phyloP scores from a whole-genome alignment of 129 eudicot genomes.

The Rutidosis leptorrhynchoides region DNA sequence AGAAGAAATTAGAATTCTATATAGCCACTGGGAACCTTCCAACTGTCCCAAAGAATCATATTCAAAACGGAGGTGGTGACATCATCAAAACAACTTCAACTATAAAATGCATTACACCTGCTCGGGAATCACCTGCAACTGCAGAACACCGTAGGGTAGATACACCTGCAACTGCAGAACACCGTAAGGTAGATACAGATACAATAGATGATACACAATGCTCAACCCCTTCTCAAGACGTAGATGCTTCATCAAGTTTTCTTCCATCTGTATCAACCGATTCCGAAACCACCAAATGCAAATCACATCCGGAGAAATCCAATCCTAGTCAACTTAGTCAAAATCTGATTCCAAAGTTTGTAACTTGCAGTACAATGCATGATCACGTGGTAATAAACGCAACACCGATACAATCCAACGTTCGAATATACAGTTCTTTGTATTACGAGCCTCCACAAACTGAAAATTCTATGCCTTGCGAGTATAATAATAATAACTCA shows the following conservation, averaged over 20 bases:
- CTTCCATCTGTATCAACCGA: slow-evolving; percentile 51
- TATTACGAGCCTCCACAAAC: slow-evolving; percentile 69
- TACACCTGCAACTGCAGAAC: slow-evolving; percentile 44
- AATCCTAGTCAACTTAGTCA: slow-evolving; percentile 37
- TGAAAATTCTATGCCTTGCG: slow-evolving; percentile 39
- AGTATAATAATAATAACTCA: slow-evolving; percentile 31
- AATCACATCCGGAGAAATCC: slow-evolving; percentile 32
- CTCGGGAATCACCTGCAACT: slow-evolving; percentile 43
- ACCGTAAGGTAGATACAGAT: slow-evolving; percentile 44
- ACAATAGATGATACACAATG: slow-evolving; percentile 42
- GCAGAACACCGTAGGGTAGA: slow-evolving; percentile 45
- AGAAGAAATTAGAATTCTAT: slow-evolving; percentile 80
- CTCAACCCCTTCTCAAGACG: slow-evolving; percentile 42
- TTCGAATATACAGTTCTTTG: slow-evolving; percentile 53
- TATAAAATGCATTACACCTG: slow-evolving; percentile 33
- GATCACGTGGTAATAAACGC: slow-evolving; percentile 30
- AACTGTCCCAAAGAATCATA: slow-evolving; percentile 43
- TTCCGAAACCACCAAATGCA: slow-evolving; percentile 32
- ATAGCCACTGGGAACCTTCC: slow-evolving; percentile 79
- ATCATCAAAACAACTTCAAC: slow-evolving; percentile 33
- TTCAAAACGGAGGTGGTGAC: slow-evolving; percentile 34
- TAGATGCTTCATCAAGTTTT: slow-evolving; percentile 38
- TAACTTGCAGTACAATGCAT: slow-evolving; percentile 30
- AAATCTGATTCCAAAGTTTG: slow-evolving; percentile 33
- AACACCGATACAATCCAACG: slow-evolving; percentile 38